Conservation (phyloP, 768 basidiomycete genomes). For the Sporobolomyces roseus region DNA sequence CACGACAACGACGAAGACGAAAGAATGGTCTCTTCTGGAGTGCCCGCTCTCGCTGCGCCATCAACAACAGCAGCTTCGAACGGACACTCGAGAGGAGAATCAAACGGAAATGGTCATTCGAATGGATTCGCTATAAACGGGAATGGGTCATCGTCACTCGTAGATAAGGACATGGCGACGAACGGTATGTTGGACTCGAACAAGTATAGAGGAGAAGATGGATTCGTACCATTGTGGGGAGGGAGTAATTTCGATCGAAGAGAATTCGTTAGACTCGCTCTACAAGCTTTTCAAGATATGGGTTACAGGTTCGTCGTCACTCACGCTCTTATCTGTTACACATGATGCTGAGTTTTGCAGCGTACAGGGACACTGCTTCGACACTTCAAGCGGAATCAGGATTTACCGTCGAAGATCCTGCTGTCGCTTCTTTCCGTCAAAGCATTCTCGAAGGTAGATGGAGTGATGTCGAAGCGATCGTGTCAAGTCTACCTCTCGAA, state of each 20-base stretch:
- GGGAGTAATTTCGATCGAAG: slow-evolving; percentile 47
- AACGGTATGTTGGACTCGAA: slow-evolving; percentile 3
- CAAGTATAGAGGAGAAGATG: slow-evolving; percentile 28
- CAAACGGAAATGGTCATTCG: slow-evolving; percentile 1
- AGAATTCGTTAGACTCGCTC: slow-evolving; percentile 51
- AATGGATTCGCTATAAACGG: background rate
- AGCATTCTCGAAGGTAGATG: slow-evolving; percentile 51
- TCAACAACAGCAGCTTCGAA: background rate
- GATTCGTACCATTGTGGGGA: slow-evolving; percentile 38
- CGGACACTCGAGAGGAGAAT: slow-evolving; percentile 1
- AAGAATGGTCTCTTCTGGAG: too few relatives aligned
- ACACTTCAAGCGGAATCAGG: slow-evolving; percentile 52
- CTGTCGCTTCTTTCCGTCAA: slow-evolving; percentile 47
- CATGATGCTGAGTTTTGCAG: too few relatives aligned
- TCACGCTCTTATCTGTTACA: too few relatives aligned
- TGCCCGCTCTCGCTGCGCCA: background rate
- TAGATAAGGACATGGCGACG: background rate
- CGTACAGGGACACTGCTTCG: slow-evolving; percentile 51
- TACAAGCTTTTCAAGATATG: slow-evolving; percentile 51
- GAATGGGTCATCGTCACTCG: background rate
- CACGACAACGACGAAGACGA: too few relatives aligned
- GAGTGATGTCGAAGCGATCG: slow-evolving; percentile 46
- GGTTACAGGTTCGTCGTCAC: slow-evolving; percentile 49
- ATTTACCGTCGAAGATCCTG: slow-evolving; percentile 47
- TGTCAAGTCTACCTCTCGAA: slow-evolving; percentile 43